Evolutionary conservation across 2,329 filamentous ascomycete species (phyloP), one percentile per base, ranked within the genome.

Genomic region (Calycina herbarum): DNA sequence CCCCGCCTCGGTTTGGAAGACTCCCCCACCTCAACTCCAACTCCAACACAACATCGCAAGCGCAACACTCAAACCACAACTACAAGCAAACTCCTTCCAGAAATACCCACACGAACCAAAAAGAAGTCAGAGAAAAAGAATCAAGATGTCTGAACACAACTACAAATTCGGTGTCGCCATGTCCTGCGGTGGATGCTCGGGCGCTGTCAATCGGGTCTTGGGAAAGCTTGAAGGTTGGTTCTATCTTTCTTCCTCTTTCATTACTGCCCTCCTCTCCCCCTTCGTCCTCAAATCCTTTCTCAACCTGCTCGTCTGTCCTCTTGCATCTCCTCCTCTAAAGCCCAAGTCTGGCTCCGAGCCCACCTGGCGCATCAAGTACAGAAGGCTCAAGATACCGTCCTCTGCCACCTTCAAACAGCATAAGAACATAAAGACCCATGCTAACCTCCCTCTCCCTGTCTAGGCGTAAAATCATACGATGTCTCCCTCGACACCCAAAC

Each of bases 91-190:
- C 31, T 33, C 5, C 31, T 33, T 3, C 31, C 8, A 31, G 7
- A 29, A 33, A 33, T 33, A 42, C 6, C n/a, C 4, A 51, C 17
- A 24, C 45, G 11, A 51, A 35, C 2, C 24, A 54, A 10, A 61
- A 24, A 57, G 57, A 31, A 27, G 45, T n/a, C 11, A 61, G 5
- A 61, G 59, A 7, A 62, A 27, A 73, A 78, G 75, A 0, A 70
- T 69, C 8, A 78, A 67, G 0, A 80, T 79, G 54, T 80, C 80
- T 48, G 87, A 90, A 73, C 93, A 97, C 83, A 92, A 88, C 73
- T 98, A 98, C 90, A 92, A 95, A 79, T 98, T 98, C 85, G 89
- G 94, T 80, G 87, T 98, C 79, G 85, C 83, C 80, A 99, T 99
- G 95, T 91, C 84, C 84, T 99, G 95, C 82, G 88, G 92, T 77